Evolutionary conservation across 371 early-diverging fungal genomes (phyloP).

Genomic region (Mortierella sp.): DNA sequence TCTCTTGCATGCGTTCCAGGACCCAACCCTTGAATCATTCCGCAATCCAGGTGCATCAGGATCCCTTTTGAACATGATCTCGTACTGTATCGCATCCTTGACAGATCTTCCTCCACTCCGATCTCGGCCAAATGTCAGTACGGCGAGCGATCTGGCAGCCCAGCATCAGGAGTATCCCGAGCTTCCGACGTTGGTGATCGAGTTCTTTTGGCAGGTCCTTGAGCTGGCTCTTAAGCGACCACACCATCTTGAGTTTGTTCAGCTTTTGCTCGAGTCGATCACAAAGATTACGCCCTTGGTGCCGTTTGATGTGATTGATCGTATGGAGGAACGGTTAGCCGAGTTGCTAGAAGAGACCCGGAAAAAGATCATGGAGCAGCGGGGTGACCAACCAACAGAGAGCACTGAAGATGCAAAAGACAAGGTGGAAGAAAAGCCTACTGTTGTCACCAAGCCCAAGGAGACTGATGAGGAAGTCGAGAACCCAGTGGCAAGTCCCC

Average conservation of each 20-base stretch:
- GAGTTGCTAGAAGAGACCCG: slow-evolving; percentile 12
- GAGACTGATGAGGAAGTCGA: background rate
- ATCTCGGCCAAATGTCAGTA: background rate
- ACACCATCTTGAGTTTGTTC: slow-evolving; percentile 14
- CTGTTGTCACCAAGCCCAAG: background rate
- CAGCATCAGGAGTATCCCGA: slow-evolving; percentile 10
- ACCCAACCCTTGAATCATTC: slow-evolving; percentile 10
- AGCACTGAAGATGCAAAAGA: background rate
- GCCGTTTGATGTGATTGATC: slow-evolving; percentile 10
- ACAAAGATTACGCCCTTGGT: slow-evolving; percentile 5
- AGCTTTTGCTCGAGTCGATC: slow-evolving; percentile 13
- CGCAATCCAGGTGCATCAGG: slow-evolving; percentile 9
- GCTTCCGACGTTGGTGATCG: slow-evolving; percentile 7
- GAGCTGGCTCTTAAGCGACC: slow-evolving; percentile 12
- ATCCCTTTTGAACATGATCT: slow-evolving; percentile 13
- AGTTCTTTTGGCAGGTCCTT: slow-evolving; percentile 11
- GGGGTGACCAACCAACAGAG: background rate
- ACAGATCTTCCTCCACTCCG: slow-evolving; percentile 9
- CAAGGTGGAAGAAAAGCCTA: background rate
- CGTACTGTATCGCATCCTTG: slow-evolving; percentile 7
- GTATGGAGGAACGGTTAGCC: slow-evolving; percentile 13
- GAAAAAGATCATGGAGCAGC: slow-evolving; percentile 11
- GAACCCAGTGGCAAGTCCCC: background rate
- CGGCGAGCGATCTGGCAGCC: background rate
- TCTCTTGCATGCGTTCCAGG: slow-evolving; percentile 13